A percentile compares a stretch with the other conserved stretches of the same genome.
These are phyloP conservation scores for Camptophora hylomeconis DNA, from an alignment of 2,329 filamentous ascomycete species.

Conservation along the genomic window DNA sequence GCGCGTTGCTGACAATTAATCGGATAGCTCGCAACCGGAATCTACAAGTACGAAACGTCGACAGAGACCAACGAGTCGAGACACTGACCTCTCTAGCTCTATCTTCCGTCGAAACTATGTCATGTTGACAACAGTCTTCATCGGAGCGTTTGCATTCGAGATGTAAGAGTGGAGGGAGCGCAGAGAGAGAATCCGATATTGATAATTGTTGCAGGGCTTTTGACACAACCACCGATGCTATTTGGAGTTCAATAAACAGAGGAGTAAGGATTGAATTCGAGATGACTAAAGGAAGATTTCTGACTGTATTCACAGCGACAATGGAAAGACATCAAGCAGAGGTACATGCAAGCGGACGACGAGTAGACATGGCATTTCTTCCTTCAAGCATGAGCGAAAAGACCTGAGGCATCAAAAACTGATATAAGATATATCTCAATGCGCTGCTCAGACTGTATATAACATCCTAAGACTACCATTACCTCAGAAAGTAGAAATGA, in stretches of 20 bases:
- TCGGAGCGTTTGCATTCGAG: conserved; percentile 78
- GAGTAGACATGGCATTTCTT: too few species aligned
- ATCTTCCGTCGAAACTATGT: conserved; percentile 76
- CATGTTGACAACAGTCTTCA: conserved; percentile 81
- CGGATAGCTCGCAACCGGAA: conserved; percentile 35
- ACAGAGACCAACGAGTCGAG: background rate
- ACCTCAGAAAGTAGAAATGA: too few species aligned
- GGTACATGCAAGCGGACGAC: conserved; percentile 62
- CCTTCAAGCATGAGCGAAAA: too few species aligned
- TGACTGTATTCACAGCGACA: conserved; percentile 59
- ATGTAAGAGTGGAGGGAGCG: conserved; percentile 51
- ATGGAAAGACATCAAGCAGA: conserved; percentile 98
- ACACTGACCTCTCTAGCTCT: conserved; percentile 41
- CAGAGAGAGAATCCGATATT: background rate
- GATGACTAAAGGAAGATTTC: conserved; percentile 3
- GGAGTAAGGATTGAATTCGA: conserved; percentile 55
- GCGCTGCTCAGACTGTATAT: too few species aligned
- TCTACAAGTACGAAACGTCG: conserved; percentile 46
- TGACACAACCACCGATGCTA: conserved; percentile 59
- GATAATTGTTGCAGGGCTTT: conserved; percentile 49
- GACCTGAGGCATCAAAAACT: too few species aligned
- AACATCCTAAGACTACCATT: too few species aligned
- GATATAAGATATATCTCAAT: too few species aligned
- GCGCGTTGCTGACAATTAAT: conserved; percentile 9
- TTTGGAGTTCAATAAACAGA: conserved; percentile 86